Percentiles rank a stretch among this genome's conserved stretches.
phyloP scores from a whole-genome alignment of 306 rosid species.

The Quercus dentata region DNA sequence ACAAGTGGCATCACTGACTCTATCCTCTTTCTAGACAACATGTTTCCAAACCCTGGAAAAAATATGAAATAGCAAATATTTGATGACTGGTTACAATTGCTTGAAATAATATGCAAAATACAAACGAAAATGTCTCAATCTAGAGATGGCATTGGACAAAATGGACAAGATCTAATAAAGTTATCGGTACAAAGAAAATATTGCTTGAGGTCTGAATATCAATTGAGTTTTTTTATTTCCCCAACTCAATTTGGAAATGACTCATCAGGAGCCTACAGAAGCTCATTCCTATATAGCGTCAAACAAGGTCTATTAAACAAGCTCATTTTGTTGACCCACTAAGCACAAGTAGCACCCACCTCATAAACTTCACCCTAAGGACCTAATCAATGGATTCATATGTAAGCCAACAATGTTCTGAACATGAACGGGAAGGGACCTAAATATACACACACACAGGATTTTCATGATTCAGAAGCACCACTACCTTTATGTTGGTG shows the following conservation, averaged over 20 bases:
- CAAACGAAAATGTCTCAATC: neutral
- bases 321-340: neutral
- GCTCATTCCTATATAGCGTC: neutral
- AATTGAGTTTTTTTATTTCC: neutral
- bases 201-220: neutral
- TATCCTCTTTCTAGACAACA: conserved; percentile 69
- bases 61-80: conserved; percentile 5
- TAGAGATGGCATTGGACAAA: neutral
- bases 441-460: neutral
- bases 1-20: conserved; percentile 84
- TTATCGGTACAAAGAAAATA: neutral
- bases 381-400: neutral
- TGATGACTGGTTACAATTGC: conserved; percentile 3
- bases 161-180: neutral
- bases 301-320: neutral
- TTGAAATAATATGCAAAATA: neutral
- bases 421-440: neutral
- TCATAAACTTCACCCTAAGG: neutral
- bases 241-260: neutral
- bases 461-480: neutral
- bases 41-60: conserved; percentile 68
- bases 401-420: neutral
- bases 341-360: neutral
- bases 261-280: neutral
- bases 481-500: neutral